These are phyloP conservation scores for Lepidium campestre DNA, from an alignment of 441 rosid genomes.

Conservation along the genomic window DNA sequence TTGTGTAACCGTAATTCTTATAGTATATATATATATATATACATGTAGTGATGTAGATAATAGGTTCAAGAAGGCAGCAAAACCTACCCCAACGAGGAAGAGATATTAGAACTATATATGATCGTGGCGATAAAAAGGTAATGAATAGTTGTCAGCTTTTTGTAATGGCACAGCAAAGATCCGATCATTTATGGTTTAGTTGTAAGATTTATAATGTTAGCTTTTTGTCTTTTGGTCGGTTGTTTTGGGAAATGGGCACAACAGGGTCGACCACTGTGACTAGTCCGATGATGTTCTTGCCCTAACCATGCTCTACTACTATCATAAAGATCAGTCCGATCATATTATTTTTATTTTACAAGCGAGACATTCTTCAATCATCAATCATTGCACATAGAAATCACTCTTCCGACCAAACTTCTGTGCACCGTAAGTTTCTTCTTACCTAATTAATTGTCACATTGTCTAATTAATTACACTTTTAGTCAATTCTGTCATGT, in stretches of 20 bases:
- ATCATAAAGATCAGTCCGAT: too few species aligned
- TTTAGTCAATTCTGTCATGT: background rate
- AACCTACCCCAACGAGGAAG: background rate
- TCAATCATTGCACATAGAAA: too few species aligned
- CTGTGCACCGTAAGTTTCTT: background rate
- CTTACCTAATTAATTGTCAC: background rate
- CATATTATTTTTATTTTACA: too few species aligned
- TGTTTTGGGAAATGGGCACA: background rate
- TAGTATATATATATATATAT: background rate
- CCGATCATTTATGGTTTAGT: constrained; percentile 3
- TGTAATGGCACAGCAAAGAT: constrained; percentile 13
- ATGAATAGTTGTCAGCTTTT: background rate
- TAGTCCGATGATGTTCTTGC: background rate
- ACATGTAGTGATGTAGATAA: background rate
- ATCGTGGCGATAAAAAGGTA: background rate
- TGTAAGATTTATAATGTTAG: constrained; percentile 13
- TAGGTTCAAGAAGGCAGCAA: background rate
- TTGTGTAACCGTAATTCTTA: background rate
- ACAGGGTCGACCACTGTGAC: background rate
- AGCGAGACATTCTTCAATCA: too few species aligned
- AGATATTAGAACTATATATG: background rate
- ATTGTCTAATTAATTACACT: background rate
- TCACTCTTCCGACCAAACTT: too few species aligned
- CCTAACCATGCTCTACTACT: too few species aligned
- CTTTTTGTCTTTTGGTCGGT: constrained; percentile 22